A percentile compares a stretch with the other conserved stretches of the same genome.
phyloP scores from a whole-genome alignment of 2,329 filamentous ascomycete species.

The Cladosporium sp. region DNA sequence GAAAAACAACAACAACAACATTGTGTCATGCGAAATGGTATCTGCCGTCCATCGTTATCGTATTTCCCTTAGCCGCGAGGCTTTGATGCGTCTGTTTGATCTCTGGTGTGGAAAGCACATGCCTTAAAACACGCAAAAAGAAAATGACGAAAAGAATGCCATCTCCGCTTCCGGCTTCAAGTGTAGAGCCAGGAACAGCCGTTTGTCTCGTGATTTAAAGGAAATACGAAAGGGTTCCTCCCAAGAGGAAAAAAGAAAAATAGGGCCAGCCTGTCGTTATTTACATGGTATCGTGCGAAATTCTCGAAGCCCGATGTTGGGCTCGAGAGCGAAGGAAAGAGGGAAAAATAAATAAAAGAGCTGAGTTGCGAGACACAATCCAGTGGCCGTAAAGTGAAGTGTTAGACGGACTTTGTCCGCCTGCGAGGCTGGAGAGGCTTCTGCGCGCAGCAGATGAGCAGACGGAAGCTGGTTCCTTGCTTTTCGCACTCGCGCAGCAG shows the following conservation, averaged over 20 bases:
- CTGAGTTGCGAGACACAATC: not conserved
- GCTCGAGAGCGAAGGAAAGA: not conserved
- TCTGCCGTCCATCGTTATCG: not conserved
- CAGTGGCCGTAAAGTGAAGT: not conserved
- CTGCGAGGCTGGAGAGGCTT: constrained; percentile 60
- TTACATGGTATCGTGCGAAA: not conserved
- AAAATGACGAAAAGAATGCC: not conserved
- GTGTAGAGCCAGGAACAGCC: not conserved
- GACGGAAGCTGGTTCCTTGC: constrained; percentile 80
- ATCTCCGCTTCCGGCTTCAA: not conserved
- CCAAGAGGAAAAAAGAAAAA: not conserved
- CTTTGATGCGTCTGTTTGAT: not conserved
- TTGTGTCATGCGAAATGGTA: not conserved
- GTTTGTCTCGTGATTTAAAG: not conserved
- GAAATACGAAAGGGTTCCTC: not conserved
- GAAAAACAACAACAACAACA: not conserved
- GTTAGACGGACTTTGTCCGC: constrained; percentile 49
- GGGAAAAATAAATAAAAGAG: not conserved
- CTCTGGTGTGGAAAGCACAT: not conserved
- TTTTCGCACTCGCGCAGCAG: constrained; percentile 83
- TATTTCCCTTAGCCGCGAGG: not conserved
- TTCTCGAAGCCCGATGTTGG: not conserved
- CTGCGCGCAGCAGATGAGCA: constrained; percentile 88
- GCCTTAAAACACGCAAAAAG: not conserved
- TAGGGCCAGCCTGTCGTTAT: not conserved